Percentiles rank a stretch among this genome's conserved stretches.
Evolutionary conservation across 345 rosid species (phyloP).

Genomic region (Aquilaria yunnanensis): DNA sequence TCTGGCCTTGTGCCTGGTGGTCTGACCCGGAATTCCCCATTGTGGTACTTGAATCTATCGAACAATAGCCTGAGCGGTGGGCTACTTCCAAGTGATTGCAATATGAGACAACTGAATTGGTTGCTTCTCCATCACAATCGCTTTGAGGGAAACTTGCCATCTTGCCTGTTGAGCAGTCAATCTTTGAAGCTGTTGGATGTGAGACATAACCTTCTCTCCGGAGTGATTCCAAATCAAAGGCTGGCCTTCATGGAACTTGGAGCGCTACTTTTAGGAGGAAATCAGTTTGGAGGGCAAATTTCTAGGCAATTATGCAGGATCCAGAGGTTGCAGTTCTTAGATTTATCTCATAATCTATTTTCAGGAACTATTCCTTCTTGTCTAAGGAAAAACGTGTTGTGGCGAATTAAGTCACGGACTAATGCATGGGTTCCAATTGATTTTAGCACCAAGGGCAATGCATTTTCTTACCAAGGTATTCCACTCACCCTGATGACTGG

Average conservation of each 20-base stretch:
- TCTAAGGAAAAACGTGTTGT: not conserved
- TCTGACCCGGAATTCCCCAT: slow-evolving; percentile 6
- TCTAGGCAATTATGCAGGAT: slow-evolving; percentile 9
- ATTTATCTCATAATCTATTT: slow-evolving; percentile 14
- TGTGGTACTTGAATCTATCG: slow-evolving; percentile 20
- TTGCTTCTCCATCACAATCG: slow-evolving; percentile 13
- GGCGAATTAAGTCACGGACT: slow-evolving; percentile 11
- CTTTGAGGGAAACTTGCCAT: slow-evolving; percentile 7
- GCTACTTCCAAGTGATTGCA: slow-evolving; percentile 9
- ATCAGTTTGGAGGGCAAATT: slow-evolving; percentile 11
- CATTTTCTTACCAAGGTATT: slow-evolving; percentile 12
- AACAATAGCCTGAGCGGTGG: slow-evolving; percentile 16
- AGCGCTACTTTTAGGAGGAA: slow-evolving; percentile 9
- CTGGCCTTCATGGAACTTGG: slow-evolving; percentile 7
- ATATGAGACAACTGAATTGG: slow-evolving; percentile 9
- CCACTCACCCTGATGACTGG: slow-evolving; percentile 20
- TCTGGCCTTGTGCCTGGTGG: slow-evolving; percentile 11
- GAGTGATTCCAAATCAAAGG: not conserved
- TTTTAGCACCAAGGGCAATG: slow-evolving; percentile 19
- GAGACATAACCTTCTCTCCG: slow-evolving; percentile 8
- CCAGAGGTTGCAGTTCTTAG: slow-evolving; percentile 17
- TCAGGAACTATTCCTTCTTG: slow-evolving; percentile 17
- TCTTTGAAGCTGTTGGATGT: slow-evolving; percentile 8
- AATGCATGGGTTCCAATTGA: slow-evolving; percentile 15
- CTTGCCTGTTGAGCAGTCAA: slow-evolving; percentile 11